phyloP scores from a whole-genome alignment of 148 eudicot genomes.

The Amaranthus palmeri region DNA sequence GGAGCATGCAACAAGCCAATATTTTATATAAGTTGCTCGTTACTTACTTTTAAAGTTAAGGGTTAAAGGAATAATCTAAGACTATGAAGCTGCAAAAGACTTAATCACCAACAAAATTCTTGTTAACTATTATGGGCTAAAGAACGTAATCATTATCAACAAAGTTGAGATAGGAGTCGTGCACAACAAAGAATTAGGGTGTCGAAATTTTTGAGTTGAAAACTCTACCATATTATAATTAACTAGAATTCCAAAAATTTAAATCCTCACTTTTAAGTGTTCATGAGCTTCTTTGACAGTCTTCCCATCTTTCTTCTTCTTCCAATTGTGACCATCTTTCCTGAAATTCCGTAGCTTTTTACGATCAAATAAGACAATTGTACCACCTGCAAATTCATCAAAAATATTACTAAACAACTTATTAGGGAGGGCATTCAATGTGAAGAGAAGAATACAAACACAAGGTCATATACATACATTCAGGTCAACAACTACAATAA shows the following conservation, averaged over 20 bases:
- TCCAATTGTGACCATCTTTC: constrained; percentile 95
- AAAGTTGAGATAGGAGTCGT: too few species aligned
- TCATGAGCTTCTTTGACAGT: constrained; percentile 99
- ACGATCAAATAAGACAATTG: constrained; percentile 80
- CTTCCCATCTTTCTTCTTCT: constrained; percentile 91
- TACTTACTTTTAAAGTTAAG: too few species aligned
- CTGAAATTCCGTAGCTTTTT: constrained; percentile 87
- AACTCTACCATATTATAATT: neutral
- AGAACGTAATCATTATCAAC: too few species aligned
- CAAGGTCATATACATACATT: neutral
- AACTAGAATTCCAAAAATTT: neutral
- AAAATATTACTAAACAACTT: constrained; percentile 6
- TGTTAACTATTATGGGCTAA: too few species aligned
- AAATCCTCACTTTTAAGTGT: constrained; percentile 72
- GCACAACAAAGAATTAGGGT: too few species aligned
- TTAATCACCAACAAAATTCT: too few species aligned
- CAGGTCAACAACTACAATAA: neutral
- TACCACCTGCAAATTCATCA: constrained; percentile 50
- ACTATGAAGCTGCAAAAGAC: too few species aligned
- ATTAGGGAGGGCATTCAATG: neutral
- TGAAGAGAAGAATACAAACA: neutral
- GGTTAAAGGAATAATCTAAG: too few species aligned
- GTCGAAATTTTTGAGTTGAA: too few species aligned
- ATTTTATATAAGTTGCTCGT: too few species aligned
- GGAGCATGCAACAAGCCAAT: too few species aligned